A percentile compares a stretch with the other conserved stretches of the same genome.
Evolutionary conservation across 2,329 filamentous ascomycete genomes (phyloP).

Genomic region (Chrysoporthe cubensis): DNA sequence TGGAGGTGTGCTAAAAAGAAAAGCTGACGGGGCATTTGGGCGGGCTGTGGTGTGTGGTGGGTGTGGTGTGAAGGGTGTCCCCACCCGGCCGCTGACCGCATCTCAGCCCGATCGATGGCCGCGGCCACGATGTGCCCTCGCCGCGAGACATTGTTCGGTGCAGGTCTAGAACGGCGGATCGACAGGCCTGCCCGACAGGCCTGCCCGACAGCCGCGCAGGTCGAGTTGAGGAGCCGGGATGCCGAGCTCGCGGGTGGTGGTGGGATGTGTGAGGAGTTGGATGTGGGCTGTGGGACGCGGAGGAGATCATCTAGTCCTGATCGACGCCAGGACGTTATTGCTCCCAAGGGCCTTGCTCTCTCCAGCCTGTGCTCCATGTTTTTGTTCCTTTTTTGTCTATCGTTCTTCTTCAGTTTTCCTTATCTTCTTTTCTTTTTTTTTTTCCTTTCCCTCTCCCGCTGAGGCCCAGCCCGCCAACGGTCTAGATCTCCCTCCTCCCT

Average conservation of each 20-base stretch:
- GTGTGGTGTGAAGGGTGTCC: no score
- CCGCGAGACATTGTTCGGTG: neutral
- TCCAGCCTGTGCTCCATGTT: neutral
- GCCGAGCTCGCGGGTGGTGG: neutral
- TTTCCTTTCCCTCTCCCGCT: no score
- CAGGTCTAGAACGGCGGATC: constrained; percentile 26
- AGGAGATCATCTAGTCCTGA: neutral
- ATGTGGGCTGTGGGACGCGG: neutral
- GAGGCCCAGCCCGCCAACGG: no score
- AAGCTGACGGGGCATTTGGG: no score
- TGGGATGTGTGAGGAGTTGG: neutral
- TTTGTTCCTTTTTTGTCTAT: neutral
- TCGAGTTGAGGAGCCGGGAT: neutral
- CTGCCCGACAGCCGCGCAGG: no score
- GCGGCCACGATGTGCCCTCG: no score
- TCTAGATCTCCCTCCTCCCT: neutral
- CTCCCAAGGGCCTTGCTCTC: neutral
- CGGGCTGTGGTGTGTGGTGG: no score
- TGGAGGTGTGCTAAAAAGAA: neutral
- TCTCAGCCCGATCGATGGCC: neutral
- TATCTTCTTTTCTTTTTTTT: neutral
- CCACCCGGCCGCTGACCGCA: neutral
- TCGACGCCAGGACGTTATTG: neutral
- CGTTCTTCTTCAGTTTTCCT: neutral
- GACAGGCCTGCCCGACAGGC: neutral